phyloP scores from a whole-genome alignment of 2,329 filamentous ascomycete genomes.

The Exophiala sp. region DNA sequence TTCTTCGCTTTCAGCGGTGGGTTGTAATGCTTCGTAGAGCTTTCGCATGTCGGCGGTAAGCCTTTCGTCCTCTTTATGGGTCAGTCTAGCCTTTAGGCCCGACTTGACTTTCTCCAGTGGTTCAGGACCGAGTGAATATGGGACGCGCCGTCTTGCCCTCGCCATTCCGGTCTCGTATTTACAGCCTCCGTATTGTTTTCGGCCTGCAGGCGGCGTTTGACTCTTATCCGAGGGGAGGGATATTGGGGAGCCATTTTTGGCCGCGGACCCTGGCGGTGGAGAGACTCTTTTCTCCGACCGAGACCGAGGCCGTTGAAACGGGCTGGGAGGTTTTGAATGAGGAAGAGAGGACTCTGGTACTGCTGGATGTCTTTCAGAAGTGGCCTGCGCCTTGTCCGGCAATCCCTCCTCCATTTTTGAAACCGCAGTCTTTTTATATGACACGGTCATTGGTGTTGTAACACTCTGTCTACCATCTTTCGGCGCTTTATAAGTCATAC shows the following conservation, averaged over 20 bases:
- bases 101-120: slow-evolving; percentile 60
- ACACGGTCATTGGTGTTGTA: slow-evolving; percentile 20
- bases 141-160: slow-evolving; percentile 77
- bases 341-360: slow-evolving; percentile 52
- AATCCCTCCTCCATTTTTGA: slow-evolving; percentile 13
- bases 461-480: slow-evolving; percentile 23
- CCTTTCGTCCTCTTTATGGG: slow-evolving; percentile 65
- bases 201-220: slow-evolving; percentile 62
- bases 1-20: slow-evolving; percentile 69
- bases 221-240: slow-evolving; percentile 88
- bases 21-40: slow-evolving; percentile 77
- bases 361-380: background rate
- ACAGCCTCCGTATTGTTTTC: slow-evolving; percentile 64
- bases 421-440: slow-evolving; percentile 6
- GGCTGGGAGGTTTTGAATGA: slow-evolving; percentile 87
- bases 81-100: slow-evolving; percentile 63
- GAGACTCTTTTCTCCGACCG: slow-evolving; percentile 72
- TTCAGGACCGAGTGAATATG: slow-evolving; percentile 82
- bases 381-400: background rate
- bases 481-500: slow-evolving; percentile 19
- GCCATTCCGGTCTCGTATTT: slow-evolving; percentile 84
- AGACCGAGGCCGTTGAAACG: slow-evolving; percentile 78
- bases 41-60: slow-evolving; percentile 77
- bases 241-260: slow-evolving; percentile 74
- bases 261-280: slow-evolving; percentile 69